Base-by-base conservation (phyloP, 176 grass and related monocot species). In the Paspalum vaginatum region DNA sequence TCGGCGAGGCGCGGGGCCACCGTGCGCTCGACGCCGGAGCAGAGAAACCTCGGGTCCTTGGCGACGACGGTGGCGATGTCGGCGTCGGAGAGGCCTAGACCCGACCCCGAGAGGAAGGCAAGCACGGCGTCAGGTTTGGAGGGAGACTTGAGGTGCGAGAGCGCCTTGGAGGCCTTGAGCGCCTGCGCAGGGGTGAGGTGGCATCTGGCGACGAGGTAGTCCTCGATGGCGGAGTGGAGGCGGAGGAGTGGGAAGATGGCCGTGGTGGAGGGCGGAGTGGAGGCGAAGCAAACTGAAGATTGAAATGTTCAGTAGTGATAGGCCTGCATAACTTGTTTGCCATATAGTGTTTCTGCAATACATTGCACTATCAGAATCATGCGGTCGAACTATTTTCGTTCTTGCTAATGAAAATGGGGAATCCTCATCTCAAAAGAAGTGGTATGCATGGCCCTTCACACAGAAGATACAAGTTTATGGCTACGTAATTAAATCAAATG, bases 81-180 rank as follows among this genome's bases (percentile, higher is more conserved):
- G 43, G 71, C 47, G 16, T 76, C 12, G 43, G 78, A 70, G 57
- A 95, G 86, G 4, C 89, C 93, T 57, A 89, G 84, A 3, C 32
- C 32, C 32, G 22, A 26, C 52, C 60, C 45, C 21, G 61, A 48
- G 52, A 92, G 55, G 83, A 94, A 94, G 81, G 69, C 72, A 46
- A 89, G 59, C 53, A 88, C 87, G 32, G 87, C 75, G 24, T 95
- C 90, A 58, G 87, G 77, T 20, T 76, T 89, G 13, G 83, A 56
- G 42, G 85, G 84, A 14, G 79, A 92, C 21, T 83, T 79, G 82
- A 95, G 89, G 79, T 78, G 81, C 17, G 82, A 79, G 44, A 96
- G 48, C 20, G 55, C 8, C 59, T 66, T 87, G 24, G 87, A 73
- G 37, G 79, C 80, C 76, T 84, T 72, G 26, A 62, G 15, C 11